A percentile compares a stretch with the other conserved stretches of the same genome.
phyloP scores from a whole-genome alignment of 129 eudicot species.

The Tagetes erecta region DNA sequence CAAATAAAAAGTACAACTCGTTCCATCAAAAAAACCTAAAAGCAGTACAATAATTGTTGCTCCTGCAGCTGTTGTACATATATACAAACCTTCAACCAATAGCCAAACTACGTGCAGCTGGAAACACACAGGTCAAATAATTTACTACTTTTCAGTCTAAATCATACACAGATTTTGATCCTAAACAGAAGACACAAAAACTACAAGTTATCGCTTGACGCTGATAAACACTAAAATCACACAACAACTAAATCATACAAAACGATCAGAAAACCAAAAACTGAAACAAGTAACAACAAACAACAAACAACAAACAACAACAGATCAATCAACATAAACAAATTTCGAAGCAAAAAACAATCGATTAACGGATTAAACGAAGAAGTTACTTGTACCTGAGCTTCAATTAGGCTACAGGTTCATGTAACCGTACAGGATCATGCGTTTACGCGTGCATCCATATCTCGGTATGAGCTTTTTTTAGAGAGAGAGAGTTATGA shows the following conservation, averaged over 20 bases:
- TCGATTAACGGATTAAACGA: slow-evolving; percentile 22
- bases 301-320: neutral
- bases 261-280: slow-evolving; percentile 7
- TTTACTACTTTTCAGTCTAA: neutral
- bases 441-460: slow-evolving; percentile 25
- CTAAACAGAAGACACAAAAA: neutral
- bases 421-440: slow-evolving; percentile 24
- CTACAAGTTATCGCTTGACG: neutral
- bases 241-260: neutral
- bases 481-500: neutral
- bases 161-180: slow-evolving; percentile 7
- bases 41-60: slow-evolving; percentile 11
- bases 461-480: neutral
- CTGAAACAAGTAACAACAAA: neutral
- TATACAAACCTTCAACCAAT: slow-evolving; percentile 5
- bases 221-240: slow-evolving; percentile 5
- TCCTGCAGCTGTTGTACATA: neutral
- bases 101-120: slow-evolving; percentile 11
- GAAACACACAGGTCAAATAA: slow-evolving; percentile 11
- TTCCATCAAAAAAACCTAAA: no score
- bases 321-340: slow-evolving; percentile 22
- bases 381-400: slow-evolving; percentile 23
- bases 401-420: neutral
- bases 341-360: slow-evolving; percentile 8
- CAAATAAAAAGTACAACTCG: neutral